phyloP scores from a whole-genome alignment of 305 asterid genomes.

The Withania somnifera region DNA sequence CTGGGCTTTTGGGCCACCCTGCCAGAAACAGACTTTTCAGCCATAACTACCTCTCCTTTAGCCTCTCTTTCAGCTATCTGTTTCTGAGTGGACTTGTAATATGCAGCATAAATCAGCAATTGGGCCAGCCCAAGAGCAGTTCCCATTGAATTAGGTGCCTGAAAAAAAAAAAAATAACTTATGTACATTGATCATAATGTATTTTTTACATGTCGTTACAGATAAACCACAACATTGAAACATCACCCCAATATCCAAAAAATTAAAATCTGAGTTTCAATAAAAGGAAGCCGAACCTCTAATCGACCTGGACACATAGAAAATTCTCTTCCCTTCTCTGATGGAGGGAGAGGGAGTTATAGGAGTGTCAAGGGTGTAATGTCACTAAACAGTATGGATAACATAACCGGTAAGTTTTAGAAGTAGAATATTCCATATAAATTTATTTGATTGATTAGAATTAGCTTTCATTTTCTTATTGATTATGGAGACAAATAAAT shows the following conservation, averaged over 20 bases:
- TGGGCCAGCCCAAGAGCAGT: constrained; percentile 60
- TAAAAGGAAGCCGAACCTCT: too few species aligned
- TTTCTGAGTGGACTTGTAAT: constrained; percentile 48
- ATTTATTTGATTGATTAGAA: neutral
- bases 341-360: too few species aligned
- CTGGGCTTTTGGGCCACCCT: constrained; percentile 1
- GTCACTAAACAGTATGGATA: neutral
- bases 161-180: neutral
- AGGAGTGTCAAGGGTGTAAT: too few species aligned
- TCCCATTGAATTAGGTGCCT: constrained; percentile 76
- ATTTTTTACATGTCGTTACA: neutral
- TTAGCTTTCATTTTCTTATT: neutral
- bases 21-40: constrained; percentile 14
- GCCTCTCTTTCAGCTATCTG: constrained; percentile 40
- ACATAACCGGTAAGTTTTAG: too few species aligned
- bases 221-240: neutral
- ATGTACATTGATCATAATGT: neutral
- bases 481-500: neutral
- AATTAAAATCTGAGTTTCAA: too few species aligned
- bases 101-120: constrained; percentile 48
- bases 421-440: too few species aligned
- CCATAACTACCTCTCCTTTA: constrained; percentile 27
- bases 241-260: too few species aligned
- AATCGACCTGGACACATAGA: too few species aligned
- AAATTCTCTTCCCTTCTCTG: too few species aligned